A percentile compares a stretch with the other conserved stretches of the same genome.
Evolutionary conservation across 257 asterid genomes (phyloP).

Genomic region (Fraxinus anomala): DNA sequence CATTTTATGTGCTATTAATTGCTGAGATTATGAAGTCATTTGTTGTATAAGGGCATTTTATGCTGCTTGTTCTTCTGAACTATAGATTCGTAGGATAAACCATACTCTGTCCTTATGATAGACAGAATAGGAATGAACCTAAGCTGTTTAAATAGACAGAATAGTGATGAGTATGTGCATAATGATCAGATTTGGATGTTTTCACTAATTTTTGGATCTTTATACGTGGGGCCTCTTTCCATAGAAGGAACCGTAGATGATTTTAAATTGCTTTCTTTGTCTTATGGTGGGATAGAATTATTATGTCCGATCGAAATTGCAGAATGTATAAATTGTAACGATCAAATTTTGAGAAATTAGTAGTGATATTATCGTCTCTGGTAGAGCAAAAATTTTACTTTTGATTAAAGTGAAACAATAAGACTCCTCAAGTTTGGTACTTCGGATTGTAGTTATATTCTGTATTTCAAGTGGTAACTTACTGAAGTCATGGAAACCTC

Average conservation of each 20-base stretch:
- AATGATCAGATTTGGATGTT: background rate
- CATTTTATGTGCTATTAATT: background rate
- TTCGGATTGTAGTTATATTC: background rate
- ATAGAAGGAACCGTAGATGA: background rate
- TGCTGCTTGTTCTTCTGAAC: background rate
- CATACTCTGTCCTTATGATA: background rate
- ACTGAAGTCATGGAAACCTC: background rate
- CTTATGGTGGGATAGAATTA: background rate
- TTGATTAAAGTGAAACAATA: background rate
- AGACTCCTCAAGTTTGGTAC: constrained; percentile 5
- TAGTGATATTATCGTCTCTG: background rate
- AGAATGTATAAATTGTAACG: background rate
- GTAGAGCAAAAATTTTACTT: background rate
- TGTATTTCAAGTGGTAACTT: background rate
- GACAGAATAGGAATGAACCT: background rate
- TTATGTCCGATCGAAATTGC: background rate
- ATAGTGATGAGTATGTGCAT: background rate
- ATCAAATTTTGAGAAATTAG: background rate
- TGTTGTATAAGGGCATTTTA: background rate
- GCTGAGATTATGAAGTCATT: constrained; percentile 23
- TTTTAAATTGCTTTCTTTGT: background rate
- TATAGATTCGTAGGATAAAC: background rate
- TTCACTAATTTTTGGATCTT: background rate
- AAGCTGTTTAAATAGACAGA: background rate
- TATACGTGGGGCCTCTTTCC: background rate